Evolutionary conservation across 1,284 basidiomycete species (phyloP), one percentile per base, ranked within the genome.

Genomic region (Microbotryum silenes-acaulis): DNA sequence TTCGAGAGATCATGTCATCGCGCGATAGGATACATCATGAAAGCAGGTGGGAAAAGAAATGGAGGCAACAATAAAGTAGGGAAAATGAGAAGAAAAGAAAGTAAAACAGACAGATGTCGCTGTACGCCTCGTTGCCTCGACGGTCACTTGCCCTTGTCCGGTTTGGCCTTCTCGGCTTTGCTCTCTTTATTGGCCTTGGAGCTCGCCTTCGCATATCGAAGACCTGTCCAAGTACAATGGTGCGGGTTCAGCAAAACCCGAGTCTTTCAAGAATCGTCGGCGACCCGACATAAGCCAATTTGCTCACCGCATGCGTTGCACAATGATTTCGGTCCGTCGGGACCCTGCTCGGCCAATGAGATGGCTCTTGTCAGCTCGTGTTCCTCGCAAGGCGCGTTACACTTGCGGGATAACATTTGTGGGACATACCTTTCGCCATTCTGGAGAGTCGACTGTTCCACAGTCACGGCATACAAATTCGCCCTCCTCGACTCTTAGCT

Each of bases 401-500:
- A 6, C 16, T 21, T 42, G 16, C 14, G 9, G 20, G 18, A 6
- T 27, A 6, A 5, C 44, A 6, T n/a, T 21, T 42, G 16, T 12
- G 2, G 20, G 18, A 54, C 67, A 42, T 59, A 66, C 67, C 3
- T 89, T 73, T 4, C 62, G 65, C 64, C 64, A 60, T 42, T 56
- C 65, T 45, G 71, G 60, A 4, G 60, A 63, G 49, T 72, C 64
- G 65, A 64, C 57, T 47, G 71, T 71, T 8, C 71, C 64, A 25
- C 68, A 63, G 63, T 57, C 60, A 55, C 63, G 50, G 61, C 61
- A 68, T 59, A 66, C 50, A 48, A 63, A 71, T 76, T 59, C 60
- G 85, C 87, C 82, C 87, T 91, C 72, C 85, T 82, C 89, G 85
- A 89, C 77, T 87, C 88, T 1, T 85, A 87, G 31, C 86, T 89